These are phyloP conservation scores for Lactarius sanguifluus DNA, from an alignment of 768 basidiomycete genomes.

Conservation along the genomic window DNA sequence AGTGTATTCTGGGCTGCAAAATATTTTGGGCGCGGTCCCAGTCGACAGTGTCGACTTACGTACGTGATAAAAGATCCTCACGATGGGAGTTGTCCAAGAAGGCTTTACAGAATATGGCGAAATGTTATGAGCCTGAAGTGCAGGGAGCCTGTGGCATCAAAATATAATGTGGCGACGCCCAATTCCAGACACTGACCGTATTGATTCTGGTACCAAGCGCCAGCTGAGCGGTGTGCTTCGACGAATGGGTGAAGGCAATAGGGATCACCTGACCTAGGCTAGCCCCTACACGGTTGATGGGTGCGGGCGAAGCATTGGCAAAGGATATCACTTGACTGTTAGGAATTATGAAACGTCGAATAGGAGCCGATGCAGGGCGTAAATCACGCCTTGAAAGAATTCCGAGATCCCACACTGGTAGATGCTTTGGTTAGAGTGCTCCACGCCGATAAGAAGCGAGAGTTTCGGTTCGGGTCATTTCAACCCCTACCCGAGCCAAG, in stretches of 20 bases:
- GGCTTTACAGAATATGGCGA: not conserved
- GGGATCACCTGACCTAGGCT: constrained; percentile 3
- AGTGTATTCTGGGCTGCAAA: not conserved
- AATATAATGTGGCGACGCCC: not conserved
- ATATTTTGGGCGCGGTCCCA: not conserved
- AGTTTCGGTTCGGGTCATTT: not conserved
- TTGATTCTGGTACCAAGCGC: not conserved
- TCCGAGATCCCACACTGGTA: constrained; percentile 8
- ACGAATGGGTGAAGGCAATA: not conserved
- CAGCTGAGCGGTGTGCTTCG: not conserved
- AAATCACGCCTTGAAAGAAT: not conserved
- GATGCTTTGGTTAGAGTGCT: not conserved
- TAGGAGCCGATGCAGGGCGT: constrained; percentile 2
- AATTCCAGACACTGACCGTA: not conserved
- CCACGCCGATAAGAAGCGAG: not conserved
- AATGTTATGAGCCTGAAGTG: not conserved
- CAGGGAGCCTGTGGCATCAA: not conserved
- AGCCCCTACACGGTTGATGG: not conserved
- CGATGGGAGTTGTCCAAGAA: not conserved
- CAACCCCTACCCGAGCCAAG: not conserved
- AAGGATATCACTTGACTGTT: not conserved
- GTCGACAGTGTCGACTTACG: not conserved
- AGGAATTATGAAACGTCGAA: not conserved
- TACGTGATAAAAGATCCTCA: not conserved
- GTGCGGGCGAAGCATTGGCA: not conserved